Conservation (phyloP, 2,329 filamentous ascomycete genomes). For the Pestalotiopsis sp. region DNA sequence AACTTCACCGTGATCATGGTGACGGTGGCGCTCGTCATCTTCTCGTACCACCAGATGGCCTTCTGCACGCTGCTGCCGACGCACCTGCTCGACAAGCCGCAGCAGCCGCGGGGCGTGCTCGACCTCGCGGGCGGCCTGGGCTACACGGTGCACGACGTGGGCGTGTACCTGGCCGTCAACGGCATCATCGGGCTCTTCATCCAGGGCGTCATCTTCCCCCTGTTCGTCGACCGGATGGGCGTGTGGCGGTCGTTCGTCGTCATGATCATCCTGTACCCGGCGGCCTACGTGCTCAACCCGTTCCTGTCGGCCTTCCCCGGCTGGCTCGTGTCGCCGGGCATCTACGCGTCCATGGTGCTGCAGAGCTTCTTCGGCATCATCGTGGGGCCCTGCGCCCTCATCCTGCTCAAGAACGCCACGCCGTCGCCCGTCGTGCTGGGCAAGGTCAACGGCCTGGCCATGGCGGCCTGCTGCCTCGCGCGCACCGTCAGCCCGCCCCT, state of each 20-base stretch:
- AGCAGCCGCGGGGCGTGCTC: constrained; percentile 28
- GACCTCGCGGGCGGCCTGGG: constrained; percentile 65
- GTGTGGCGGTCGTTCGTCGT: constrained; percentile 69
- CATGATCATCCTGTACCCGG: constrained; percentile 67
- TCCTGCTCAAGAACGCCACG: constrained; percentile 73
- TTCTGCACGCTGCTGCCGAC: constrained; percentile 44
- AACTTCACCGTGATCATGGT: constrained; percentile 46
- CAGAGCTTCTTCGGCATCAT: constrained; percentile 72
- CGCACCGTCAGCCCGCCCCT: constrained; percentile 71
- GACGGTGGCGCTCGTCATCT: constrained; percentile 40
- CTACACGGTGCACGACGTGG: constrained; percentile 66
- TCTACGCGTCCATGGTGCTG: constrained; percentile 67
- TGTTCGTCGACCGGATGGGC: constrained; percentile 64
- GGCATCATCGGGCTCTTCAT: constrained; percentile 73
- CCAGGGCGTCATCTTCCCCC: constrained; percentile 71
- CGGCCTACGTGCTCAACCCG: constrained; percentile 70
- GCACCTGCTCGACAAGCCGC: constrained; percentile 42
- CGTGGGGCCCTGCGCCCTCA: constrained; percentile 68
- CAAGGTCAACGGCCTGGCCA: constrained; percentile 73
- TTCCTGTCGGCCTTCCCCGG: constrained; percentile 64
- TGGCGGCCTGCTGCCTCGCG: constrained; percentile 71
- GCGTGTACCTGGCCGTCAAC: constrained; percentile 69
- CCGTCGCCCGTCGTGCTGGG: constrained; percentile 65
- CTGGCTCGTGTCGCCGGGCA: constrained; percentile 57
- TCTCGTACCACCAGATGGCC: constrained; percentile 50